Conservation (phyloP, 352 stramenopile genomes). For the Phytophthora aleatoria region DNA sequence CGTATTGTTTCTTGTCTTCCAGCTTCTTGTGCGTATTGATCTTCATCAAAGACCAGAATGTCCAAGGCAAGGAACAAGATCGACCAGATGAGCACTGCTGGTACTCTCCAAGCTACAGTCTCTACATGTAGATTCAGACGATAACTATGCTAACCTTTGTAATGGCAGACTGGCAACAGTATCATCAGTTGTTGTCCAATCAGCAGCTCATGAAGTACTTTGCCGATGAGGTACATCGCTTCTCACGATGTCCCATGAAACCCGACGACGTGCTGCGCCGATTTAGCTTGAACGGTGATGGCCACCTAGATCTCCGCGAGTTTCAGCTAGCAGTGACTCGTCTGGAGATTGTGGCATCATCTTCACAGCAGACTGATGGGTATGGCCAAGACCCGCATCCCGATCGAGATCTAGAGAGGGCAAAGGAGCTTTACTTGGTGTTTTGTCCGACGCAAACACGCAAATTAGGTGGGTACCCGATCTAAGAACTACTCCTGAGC, state of each 20-base stretch:
- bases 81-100: constrained; percentile 78
- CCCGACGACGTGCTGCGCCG: constrained; percentile 70
- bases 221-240: constrained; percentile 59
- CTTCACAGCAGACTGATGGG: constrained; percentile 4
- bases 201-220: constrained; percentile 68
- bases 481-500: not conserved
- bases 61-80: constrained; percentile 70
- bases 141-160: not conserved
- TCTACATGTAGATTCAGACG: not conserved
- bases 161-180: constrained; percentile 66
- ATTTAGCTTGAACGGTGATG: constrained; percentile 81
- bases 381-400: constrained; percentile 10
- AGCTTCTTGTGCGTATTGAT: not conserved
- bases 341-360: constrained; percentile 51
- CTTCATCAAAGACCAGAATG: constrained; percentile 34
- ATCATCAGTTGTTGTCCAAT: constrained; percentile 65
- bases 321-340: constrained; percentile 79
- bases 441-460: constrained; percentile 71
- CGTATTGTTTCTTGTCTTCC: constrained; percentile 9
- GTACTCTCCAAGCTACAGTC: constrained; percentile 13
- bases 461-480: constrained; percentile 51
- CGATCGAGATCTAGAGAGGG: constrained; percentile 33
- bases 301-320: constrained; percentile 72
- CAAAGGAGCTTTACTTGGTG: constrained; percentile 62
- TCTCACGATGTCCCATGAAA: constrained; percentile 63